Conservation (phyloP, 164 flowering plant species). For the Nymphaea colorata region DNA sequence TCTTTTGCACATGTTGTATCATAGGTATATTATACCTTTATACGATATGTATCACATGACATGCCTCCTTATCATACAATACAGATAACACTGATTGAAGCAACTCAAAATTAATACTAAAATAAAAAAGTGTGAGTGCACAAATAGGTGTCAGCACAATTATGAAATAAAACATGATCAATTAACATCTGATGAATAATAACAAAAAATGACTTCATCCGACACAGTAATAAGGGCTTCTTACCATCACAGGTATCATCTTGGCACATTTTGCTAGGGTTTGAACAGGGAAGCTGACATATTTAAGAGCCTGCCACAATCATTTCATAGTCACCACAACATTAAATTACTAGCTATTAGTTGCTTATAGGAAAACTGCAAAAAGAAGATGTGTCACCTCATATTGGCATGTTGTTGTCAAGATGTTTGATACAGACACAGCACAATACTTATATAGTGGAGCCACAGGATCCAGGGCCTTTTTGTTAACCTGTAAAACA, state of each 20-base stretch:
- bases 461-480: slow-evolving; percentile 82
- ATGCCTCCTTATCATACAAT: too few species aligned
- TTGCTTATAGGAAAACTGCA: background rate
- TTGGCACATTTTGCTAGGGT: slow-evolving; percentile 98
- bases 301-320: slow-evolving; percentile 82
- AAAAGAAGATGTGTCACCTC: slow-evolving; percentile 37
- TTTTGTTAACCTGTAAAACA: slow-evolving; percentile 61
- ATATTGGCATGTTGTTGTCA: slow-evolving; percentile 96
- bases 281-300: slow-evolving; percentile 98
- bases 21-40: too few species aligned
- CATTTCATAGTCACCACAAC: background rate
- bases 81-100: too few species aligned
- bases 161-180: too few species aligned
- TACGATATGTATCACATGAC: too few species aligned
- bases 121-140: too few species aligned
- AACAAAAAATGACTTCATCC: too few species aligned
- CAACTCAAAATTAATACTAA: too few species aligned
- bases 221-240: slow-evolving; percentile 7
- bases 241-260: slow-evolving; percentile 99
- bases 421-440: slow-evolving; percentile 80
- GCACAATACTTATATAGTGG: slow-evolving; percentile 78
- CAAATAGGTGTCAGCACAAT: too few species aligned
- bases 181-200: too few species aligned
- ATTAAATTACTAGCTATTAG: too few species aligned
- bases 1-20: too few species aligned